These are phyloP conservation scores for Tetradesmus obliquus DNA, from an alignment of 139 green algal genomes.

Conservation along the genomic window DNA sequence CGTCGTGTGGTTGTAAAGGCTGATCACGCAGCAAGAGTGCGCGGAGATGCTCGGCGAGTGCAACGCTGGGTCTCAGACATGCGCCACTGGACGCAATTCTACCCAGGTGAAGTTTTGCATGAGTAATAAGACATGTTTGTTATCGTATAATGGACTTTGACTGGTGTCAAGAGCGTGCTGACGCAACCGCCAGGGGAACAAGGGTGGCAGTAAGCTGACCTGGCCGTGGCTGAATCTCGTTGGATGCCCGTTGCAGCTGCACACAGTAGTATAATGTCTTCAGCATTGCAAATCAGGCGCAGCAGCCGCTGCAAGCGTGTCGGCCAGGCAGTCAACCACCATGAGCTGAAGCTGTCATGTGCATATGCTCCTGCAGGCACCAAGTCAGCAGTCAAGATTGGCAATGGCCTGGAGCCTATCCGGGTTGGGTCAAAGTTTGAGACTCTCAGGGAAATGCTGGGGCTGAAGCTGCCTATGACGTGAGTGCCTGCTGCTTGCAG, in stretches of 20 bases:
- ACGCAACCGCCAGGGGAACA: not conserved
- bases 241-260: not conserved
- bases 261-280: not conserved
- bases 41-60: constrained; percentile 30
- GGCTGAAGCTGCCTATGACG: constrained; percentile 38
- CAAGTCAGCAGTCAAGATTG: constrained; percentile 39
- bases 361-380: constrained; percentile 25
- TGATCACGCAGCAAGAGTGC: not conserved
- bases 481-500: not conserved
- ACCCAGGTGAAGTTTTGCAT: constrained; percentile 4
- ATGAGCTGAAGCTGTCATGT: not conserved
- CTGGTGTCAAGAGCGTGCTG: not conserved
- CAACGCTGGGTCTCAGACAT: constrained; percentile 36
- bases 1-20: not conserved
- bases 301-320: not conserved
- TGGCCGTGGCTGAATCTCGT: not conserved
- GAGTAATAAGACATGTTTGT: not conserved
- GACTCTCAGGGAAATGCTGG: constrained; percentile 23
- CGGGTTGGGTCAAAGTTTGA: constrained; percentile 41
- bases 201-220: not conserved
- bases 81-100: constrained; percentile 33
- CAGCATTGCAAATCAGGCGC: no score
- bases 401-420: constrained; percentile 36
- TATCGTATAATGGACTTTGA: not conserved
- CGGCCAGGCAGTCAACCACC: not conserved